A percentile compares a stretch with the other conserved stretches of the same genome.
Evolutionary conservation across 108 stramenopile genomes (phyloP).

Genomic region (Cylindrotheca fusiformis): DNA sequence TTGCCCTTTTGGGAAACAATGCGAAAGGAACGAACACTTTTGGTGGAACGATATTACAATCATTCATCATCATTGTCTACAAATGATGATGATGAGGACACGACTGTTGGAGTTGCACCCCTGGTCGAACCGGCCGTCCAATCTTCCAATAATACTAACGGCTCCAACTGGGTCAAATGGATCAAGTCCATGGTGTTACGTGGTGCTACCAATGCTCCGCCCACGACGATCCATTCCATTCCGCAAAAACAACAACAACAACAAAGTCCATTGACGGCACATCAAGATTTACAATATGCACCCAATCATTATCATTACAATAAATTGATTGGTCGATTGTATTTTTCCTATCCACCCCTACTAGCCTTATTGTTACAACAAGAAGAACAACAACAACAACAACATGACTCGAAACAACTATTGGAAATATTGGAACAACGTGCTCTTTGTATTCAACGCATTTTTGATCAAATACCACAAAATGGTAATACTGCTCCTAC

Average conservation of each 20-base stretch:
- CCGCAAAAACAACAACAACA: not conserved
- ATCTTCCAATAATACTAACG: not conserved
- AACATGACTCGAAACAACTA: not conserved
- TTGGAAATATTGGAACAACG: slow-evolving; percentile 10
- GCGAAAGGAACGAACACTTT: slow-evolving; percentile 17
- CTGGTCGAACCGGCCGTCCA: not conserved
- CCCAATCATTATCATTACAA: slow-evolving; percentile 26
- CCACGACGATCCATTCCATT: not conserved
- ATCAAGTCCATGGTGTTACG: not conserved
- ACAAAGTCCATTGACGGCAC: slow-evolving; percentile 6
- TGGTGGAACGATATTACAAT: slow-evolving; percentile 9
- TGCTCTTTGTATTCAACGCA: slow-evolving; percentile 12
- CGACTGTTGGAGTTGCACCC: too few relatives aligned
- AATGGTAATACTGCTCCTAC: not conserved
- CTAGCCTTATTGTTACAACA: not conserved
- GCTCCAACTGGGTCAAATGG: slow-evolving; percentile 4
- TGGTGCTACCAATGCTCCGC: not conserved
- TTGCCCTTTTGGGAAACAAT: slow-evolving; percentile 31
- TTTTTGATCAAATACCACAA: slow-evolving; percentile 13
- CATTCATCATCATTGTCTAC: not conserved
- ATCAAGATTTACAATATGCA: slow-evolving; percentile 15
- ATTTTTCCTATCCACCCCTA: slow-evolving; percentile 15
- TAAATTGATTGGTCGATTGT: slow-evolving; percentile 18
- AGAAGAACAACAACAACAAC: not conserved
- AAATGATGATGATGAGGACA: not conserved